These are phyloP conservation scores for Dinochytrium kinnereticum DNA, from an alignment of 371 early-diverging fungal species.

Conservation along the genomic window DNA sequence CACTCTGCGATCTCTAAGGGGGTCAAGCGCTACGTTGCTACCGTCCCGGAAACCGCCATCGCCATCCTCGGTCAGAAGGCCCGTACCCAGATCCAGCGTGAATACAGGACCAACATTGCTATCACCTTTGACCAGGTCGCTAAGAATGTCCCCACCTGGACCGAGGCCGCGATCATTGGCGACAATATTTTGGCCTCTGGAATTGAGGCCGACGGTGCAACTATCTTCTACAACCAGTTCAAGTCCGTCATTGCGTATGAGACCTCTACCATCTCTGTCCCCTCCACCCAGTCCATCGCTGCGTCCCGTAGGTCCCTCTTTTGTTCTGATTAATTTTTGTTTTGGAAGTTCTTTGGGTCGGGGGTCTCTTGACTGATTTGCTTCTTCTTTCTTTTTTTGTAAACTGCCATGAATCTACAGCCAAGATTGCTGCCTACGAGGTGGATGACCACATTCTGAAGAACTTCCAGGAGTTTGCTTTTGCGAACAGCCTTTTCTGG, in stretches of 20 bases:
- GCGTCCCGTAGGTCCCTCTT: slow-evolving; percentile 66
- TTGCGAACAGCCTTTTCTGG: slow-evolving; percentile 94
- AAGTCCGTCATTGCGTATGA: slow-evolving; percentile 94
- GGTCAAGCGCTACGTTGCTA: slow-evolving; percentile 69
- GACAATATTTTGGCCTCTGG: slow-evolving; percentile 73
- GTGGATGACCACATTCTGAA: slow-evolving; percentile 82
- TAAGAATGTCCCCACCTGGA: slow-evolving; percentile 87
- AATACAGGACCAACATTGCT: slow-evolving; percentile 72
- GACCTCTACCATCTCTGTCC: slow-evolving; percentile 68
- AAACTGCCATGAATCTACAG: no score
- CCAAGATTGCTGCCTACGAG: slow-evolving; percentile 91
- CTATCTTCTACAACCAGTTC: slow-evolving; percentile 94
- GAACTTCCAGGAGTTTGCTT: slow-evolving; percentile 91
- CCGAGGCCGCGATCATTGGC: slow-evolving; percentile 84
- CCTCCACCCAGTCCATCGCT: slow-evolving; percentile 73
- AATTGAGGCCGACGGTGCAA: slow-evolving; percentile 69
- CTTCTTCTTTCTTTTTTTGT: neutral
- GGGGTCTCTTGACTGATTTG: neutral
- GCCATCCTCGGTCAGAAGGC: slow-evolving; percentile 93
- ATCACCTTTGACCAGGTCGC: slow-evolving; percentile 91
- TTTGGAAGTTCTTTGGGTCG: neutral
- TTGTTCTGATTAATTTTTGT: neutral
- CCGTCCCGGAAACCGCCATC: slow-evolving; percentile 56
- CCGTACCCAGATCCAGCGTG: slow-evolving; percentile 86
- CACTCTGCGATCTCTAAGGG: slow-evolving; percentile 94